These are phyloP conservation scores for Spergularia azorica DNA, from an alignment of 179 eudicot genomes.

Conservation along the genomic window DNA sequence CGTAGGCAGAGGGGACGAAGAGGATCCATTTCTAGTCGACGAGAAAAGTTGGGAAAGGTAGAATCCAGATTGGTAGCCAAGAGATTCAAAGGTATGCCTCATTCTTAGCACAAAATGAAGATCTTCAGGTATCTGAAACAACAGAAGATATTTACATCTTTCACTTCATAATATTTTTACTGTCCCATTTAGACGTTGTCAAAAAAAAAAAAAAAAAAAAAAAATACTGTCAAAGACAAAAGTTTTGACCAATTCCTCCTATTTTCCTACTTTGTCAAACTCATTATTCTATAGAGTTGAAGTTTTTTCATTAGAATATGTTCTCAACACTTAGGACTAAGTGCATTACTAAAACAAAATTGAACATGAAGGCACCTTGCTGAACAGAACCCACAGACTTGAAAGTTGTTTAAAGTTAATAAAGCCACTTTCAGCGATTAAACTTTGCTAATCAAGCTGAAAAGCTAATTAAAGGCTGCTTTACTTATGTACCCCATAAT, in stretches of 20 bases:
- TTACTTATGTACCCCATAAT: constrained; percentile 32
- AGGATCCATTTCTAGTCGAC: constrained; percentile 54
- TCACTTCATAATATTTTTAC: background rate
- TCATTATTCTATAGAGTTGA: background rate
- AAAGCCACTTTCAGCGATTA: constrained; percentile 21
- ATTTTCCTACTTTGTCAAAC: background rate
- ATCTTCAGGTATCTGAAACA: constrained; percentile 86
- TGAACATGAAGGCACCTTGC: too few species aligned
- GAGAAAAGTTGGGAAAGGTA: constrained; percentile 91
- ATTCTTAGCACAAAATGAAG: constrained; percentile 95
- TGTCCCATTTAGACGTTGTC: background rate
- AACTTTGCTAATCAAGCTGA: constrained; percentile 28
- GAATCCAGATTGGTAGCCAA: constrained; percentile 93
- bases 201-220: too few species aligned
- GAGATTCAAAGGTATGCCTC: constrained; percentile 93
- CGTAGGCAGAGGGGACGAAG: constrained; percentile 49
- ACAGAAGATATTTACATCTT: background rate
- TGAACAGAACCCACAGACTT: too few species aligned
- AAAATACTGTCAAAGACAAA: background rate
- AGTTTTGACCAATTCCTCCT: background rate
- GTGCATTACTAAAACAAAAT: background rate
- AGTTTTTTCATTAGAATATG: background rate
- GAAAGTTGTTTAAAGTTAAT: background rate
- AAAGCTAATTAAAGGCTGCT: constrained; percentile 28
- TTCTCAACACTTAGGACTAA: background rate